These are phyloP conservation scores for Paecilomyces formosus DNA, from an alignment of 2,329 filamentous ascomycete genomes.

Conservation along the genomic window DNA sequence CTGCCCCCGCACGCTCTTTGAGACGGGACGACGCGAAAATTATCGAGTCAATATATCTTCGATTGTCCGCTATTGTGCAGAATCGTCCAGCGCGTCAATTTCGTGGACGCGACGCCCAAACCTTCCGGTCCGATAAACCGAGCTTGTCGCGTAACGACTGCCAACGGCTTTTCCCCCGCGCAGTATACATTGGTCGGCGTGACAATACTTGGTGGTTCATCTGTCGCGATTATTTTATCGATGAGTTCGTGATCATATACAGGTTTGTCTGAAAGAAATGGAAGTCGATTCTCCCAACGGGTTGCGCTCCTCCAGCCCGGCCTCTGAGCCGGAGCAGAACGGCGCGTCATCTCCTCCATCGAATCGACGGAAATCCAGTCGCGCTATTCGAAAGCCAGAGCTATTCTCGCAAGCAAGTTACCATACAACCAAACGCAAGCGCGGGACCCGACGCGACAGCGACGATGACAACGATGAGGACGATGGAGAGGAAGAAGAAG, in stretches of 20 bases:
- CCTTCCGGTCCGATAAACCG: background rate
- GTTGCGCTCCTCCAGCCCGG: background rate
- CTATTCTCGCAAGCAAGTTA: conserved; percentile 32
- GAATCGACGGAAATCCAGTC: conserved; percentile 38
- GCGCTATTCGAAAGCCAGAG: conserved; percentile 35
- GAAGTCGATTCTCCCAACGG: conserved; percentile 3
- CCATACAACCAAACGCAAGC: conserved; percentile 43
- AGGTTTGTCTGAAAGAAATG: background rate
- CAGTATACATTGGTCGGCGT: conserved; percentile 1
- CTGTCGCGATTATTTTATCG: background rate
- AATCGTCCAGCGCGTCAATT: background rate
- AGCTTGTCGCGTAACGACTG: background rate
- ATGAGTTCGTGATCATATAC: background rate
- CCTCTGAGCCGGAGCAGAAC: conserved; percentile 3
- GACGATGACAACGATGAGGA: conserved; percentile 11
- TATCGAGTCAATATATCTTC: background rate
- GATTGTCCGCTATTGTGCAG: background rate
- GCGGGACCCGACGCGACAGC: conserved; percentile 27
- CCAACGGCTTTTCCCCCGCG: background rate
- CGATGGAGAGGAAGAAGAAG: conserved; percentile 17
- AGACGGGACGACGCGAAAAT: background rate
- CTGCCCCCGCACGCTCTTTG: background rate
- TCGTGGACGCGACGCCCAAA: background rate
- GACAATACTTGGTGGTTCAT: background rate
- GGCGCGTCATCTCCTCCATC: conserved; percentile 16